Evolutionary conservation across 306 rosid species (phyloP).

Genomic region (Fragaria iinumae): DNA sequence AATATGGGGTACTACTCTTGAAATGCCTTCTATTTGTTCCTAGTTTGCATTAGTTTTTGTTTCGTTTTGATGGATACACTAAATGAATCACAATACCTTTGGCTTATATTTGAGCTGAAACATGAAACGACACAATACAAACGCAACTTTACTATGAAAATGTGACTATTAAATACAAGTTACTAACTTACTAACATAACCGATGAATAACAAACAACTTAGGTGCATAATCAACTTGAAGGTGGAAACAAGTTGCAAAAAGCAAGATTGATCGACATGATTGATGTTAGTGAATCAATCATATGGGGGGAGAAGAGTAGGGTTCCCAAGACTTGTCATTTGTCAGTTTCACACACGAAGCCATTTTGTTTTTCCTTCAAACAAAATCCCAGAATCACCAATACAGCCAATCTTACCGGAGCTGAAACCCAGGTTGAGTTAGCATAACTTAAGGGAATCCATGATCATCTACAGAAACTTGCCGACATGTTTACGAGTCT

Average conservation of each 20-base stretch:
- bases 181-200: not conserved
- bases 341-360: constrained; percentile 14
- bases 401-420: constrained; percentile 7
- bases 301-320: not conserved
- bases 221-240: not conserved
- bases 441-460: not conserved
- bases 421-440: constrained; percentile 11
- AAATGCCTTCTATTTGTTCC: too few relatives aligned
- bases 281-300: not conserved
- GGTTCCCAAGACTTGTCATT: constrained; percentile 1
- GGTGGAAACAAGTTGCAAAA: not conserved
- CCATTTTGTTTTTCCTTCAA: not conserved
- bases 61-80: too few relatives aligned
- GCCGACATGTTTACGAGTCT: constrained; percentile 10
- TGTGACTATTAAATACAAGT: not conserved
- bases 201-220: not conserved
- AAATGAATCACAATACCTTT: not conserved
- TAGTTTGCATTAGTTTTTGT: too few relatives aligned
- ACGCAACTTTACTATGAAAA: too few relatives aligned
- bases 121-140: not conserved
- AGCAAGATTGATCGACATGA: not conserved
- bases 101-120: not conserved
- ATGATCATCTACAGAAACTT: not conserved
- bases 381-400: not conserved
- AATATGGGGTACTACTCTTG: too few relatives aligned